Evolutionary conservation across 2,329 filamentous ascomycete genomes (phyloP), one percentile per base, ranked within the genome.

Genomic region (Septoria linicola): DNA sequence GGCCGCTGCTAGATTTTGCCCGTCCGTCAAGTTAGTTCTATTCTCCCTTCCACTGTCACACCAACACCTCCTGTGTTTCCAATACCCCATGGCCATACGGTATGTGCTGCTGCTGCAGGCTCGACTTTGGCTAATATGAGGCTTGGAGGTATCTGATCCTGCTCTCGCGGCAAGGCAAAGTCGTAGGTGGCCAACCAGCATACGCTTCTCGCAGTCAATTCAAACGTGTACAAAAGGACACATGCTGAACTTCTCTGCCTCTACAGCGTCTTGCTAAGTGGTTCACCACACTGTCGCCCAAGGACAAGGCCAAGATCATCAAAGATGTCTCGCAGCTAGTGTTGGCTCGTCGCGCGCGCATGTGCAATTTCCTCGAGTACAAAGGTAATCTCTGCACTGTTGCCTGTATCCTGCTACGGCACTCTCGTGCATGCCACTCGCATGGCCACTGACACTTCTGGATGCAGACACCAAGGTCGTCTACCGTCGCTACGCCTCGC

Each of bases 331-430:
- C 93, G 55, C 93, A 97, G 75, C 87, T 97, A 42, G 93, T 99
- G 63, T 85, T 99, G 62, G 93, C 93, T 58, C 84, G 93, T 63
- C 84, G 93, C 68, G 97, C 93, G 54, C 89, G 93, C 71, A 99
- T 99, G 93, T 99, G 93, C 82, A 99, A 99, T 76, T 99, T 99
- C 74, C 82, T 99, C 55, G 93, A 99, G 72, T 99, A 99, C 75
- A 99, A 99, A 84, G 92, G 92, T 95, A 63, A 8, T 13, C 4
- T 20, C 36, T 20, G 42, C 31, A 31, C 37, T 21, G 56, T 59
- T 55, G 19, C 11, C 34, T 25, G 4, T 21, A n/a, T 32, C 16
- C n/a, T 23, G 25, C 44, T 41, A 20, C 60, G 60, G 58, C 56
- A 57, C 57, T 58, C 52, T 55, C 30, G 48, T 5, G 35, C 52